phyloP scores from a whole-genome alignment of 352 stramenopile genomes.

The Hyaloperonospora brassicae region DNA sequence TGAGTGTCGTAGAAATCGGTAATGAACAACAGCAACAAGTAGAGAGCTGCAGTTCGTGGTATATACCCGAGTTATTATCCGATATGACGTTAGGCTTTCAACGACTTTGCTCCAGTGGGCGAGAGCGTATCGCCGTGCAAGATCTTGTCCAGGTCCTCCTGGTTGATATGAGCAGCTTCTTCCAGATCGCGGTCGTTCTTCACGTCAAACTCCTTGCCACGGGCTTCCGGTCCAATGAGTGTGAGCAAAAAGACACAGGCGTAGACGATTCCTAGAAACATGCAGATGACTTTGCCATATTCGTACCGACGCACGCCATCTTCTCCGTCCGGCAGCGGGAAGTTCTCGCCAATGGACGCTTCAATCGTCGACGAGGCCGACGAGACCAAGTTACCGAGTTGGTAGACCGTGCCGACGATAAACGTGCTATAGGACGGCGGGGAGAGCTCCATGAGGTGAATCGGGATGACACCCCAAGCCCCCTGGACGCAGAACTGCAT shows the following conservation, averaged over 20 bases:
- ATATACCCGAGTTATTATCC: too few species aligned
- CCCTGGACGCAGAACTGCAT: conserved; percentile 35
- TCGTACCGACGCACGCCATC: conserved; percentile 30
- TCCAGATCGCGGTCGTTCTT: conserved; percentile 34
- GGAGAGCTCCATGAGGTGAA: conserved; percentile 44
- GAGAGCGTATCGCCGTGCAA: conserved; percentile 18
- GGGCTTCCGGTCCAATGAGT: conserved; percentile 38
- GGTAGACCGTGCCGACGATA: conserved; percentile 41
- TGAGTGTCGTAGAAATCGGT: too few species aligned
- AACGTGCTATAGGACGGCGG: conserved; percentile 44
- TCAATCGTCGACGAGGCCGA: conserved; percentile 49
- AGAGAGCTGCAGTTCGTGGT: too few species aligned
- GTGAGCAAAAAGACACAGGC: conserved; percentile 39
- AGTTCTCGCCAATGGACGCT: conserved; percentile 35
- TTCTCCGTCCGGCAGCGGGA: conserved; percentile 27
- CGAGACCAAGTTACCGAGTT: conserved; percentile 50
- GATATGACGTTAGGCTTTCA: conserved; percentile 11
- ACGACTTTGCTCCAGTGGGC: conserved; percentile 11
- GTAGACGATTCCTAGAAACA: conserved; percentile 42
- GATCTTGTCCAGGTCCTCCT: conserved; percentile 30
- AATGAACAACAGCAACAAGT: too few species aligned
- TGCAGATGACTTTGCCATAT: conserved; percentile 45
- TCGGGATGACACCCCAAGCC: conserved; percentile 40
- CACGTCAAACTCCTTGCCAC: conserved; percentile 45
- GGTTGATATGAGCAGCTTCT: conserved; percentile 23